Evolutionary conservation across 106 monocot genomes (phyloP).

Genomic region (Apostasia ramifera): DNA sequence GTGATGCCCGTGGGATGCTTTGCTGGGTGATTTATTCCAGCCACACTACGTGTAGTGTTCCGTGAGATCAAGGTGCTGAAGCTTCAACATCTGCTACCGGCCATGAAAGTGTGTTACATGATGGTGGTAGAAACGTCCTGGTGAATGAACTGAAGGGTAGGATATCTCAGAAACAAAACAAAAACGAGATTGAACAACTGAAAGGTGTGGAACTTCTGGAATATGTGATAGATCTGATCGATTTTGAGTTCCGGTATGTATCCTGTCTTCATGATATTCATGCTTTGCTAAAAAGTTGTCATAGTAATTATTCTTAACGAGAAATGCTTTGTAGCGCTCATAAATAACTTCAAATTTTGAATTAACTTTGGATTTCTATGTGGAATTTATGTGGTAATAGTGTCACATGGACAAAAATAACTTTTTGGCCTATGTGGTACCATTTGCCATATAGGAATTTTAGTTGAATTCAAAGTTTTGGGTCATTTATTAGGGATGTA

Average conservation of each 20-base stretch:
- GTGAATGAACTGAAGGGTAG: constrained; percentile 76
- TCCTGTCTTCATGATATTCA: not conserved
- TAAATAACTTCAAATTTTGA: too few relatives aligned
- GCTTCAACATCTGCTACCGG: constrained; percentile 55
- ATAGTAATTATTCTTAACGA: too few relatives aligned
- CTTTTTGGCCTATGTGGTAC: too few relatives aligned
- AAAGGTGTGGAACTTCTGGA: constrained; percentile 58
- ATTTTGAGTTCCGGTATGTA: constrained; percentile 67
- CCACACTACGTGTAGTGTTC: constrained; percentile 38
- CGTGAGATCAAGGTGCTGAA: constrained; percentile 42
- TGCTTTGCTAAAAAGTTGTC: not conserved
- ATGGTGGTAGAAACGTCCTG: constrained; percentile 48
- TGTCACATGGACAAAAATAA: too few relatives aligned
- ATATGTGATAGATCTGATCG: constrained; percentile 73
- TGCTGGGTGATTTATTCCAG: constrained; percentile 85
- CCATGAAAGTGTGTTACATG: constrained; percentile 26
- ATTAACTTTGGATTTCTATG: too few relatives aligned
- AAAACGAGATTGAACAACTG: constrained; percentile 39
- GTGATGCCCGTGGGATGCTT: constrained; percentile 87
- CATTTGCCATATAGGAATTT: too few relatives aligned
- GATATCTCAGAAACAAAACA: constrained; percentile 66
- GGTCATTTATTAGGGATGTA: too few relatives aligned
- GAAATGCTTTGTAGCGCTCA: too few relatives aligned
- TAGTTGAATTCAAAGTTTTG: too few relatives aligned
- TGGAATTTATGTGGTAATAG: too few relatives aligned